These are phyloP conservation scores for Gonium pectorale DNA, from an alignment of 139 green algal species.

Conservation along the genomic window DNA sequence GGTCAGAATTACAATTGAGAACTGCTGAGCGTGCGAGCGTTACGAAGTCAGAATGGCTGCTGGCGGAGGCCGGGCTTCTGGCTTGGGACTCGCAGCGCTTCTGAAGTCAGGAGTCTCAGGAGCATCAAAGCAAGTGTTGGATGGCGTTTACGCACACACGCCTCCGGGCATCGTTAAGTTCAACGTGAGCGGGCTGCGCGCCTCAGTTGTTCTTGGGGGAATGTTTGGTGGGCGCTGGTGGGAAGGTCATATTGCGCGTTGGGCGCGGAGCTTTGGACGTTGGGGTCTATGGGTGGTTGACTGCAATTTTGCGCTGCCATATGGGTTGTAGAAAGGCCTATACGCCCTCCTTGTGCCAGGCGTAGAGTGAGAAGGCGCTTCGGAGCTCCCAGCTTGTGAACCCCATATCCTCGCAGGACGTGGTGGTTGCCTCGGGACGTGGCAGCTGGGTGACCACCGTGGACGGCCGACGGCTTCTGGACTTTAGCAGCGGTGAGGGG, in stretches of 20 bases:
- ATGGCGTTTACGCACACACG: slow-evolving; percentile 36
- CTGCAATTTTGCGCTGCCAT: too few species aligned
- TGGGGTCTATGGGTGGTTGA: too few species aligned
- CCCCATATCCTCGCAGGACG: slow-evolving; percentile 59
- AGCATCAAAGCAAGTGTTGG: neutral
- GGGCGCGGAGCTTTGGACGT: too few species aligned
- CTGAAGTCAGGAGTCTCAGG: neutral
- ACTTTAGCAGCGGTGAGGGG: slow-evolving; percentile 76
- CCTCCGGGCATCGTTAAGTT: slow-evolving; percentile 37
- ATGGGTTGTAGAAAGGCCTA: too few species aligned
- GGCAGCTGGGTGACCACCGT: slow-evolving; percentile 79
- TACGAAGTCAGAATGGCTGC: too few species aligned
- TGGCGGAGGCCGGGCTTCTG: too few species aligned
- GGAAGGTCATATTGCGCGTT: too few species aligned
- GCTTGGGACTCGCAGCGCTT: neutral
- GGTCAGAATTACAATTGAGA: too few species aligned
- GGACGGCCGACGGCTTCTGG: slow-evolving; percentile 76
- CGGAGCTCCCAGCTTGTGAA: neutral
- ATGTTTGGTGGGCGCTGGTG: neutral
- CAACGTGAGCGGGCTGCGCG: neutral
- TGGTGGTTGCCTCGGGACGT: slow-evolving; percentile 66
- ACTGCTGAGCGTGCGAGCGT: too few species aligned
- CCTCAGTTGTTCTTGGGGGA: too few species aligned
- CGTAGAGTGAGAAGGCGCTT: neutral
- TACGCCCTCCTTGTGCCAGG: too few species aligned